Conservation (phyloP, 805 yeast species). For the Ogataea henricii region DNA sequence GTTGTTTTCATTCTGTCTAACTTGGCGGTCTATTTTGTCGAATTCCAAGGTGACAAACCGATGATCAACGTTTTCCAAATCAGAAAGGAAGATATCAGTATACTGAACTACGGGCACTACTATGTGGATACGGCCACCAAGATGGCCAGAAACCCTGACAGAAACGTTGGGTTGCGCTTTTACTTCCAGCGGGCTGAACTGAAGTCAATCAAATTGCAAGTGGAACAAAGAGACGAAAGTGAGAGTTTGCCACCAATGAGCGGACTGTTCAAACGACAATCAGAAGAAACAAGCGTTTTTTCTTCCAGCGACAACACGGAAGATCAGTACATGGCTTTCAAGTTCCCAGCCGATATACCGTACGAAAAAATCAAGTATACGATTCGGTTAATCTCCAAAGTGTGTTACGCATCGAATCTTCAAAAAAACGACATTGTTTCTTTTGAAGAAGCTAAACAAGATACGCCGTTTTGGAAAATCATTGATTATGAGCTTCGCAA, state of each 20-base stretch:
- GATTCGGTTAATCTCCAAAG: constrained; percentile 20
- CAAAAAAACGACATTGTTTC: constrained; percentile 37
- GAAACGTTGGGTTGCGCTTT: constrained; percentile 34
- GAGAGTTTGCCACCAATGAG: constrained; percentile 1
- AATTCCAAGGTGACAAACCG: constrained; percentile 21
- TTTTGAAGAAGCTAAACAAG: constrained; percentile 37
- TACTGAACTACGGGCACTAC: constrained; percentile 35
- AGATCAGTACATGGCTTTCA: constrained; percentile 16
- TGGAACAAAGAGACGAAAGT: background rate
- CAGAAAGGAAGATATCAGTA: constrained; percentile 21
- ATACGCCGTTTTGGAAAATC: constrained; percentile 36
- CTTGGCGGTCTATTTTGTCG: constrained; percentile 26
- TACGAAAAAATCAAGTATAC: constrained; percentile 18
- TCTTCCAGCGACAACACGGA: background rate
- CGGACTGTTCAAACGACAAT: background rate
- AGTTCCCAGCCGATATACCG: constrained; percentile 19
- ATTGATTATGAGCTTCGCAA: constrained; percentile 40
- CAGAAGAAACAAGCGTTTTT: background rate
- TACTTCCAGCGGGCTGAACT: constrained; percentile 7
- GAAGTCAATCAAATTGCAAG: constrained; percentile 6
- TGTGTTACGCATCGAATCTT: constrained; percentile 27
- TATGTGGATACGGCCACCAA: constrained; percentile 21
- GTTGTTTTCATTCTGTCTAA: constrained; percentile 31
- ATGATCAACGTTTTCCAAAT: constrained; percentile 23
- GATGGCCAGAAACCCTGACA: constrained; percentile 32